These are phyloP conservation scores for Vitellaria paradoxa DNA, from an alignment of 179 eudicot species.

Conservation along the genomic window DNA sequence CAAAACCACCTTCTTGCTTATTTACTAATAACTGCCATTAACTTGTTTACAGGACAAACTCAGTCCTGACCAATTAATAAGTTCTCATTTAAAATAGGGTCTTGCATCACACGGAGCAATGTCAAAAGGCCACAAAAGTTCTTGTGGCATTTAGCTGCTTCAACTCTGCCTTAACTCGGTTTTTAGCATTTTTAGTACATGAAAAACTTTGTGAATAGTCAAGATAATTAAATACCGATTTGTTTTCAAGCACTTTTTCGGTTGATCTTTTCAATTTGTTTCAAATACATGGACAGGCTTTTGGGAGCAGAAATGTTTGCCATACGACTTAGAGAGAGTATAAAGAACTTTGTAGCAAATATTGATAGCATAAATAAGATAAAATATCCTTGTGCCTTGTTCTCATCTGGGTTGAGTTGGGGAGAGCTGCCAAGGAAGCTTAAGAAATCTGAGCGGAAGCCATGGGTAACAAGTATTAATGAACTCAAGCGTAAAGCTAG, in stretches of 20 bases:
- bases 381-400: constrained; percentile 6
- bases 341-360: background rate
- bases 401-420: constrained; percentile 21
- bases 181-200: no score
- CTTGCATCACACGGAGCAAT: no score
- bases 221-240: no score
- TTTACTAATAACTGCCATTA: no score
- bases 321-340: constrained; percentile 11
- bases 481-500: constrained; percentile 43
- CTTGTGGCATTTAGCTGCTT: no score
- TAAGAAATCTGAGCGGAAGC: constrained; percentile 34
- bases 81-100: no score
- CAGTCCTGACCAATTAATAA: no score
- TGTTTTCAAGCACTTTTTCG: background rate
- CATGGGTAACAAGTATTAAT: constrained; percentile 41
- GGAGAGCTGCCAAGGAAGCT: constrained; percentile 37
- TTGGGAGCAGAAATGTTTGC: constrained; percentile 21
- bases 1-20: no score
- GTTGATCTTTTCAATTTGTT: background rate
- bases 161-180: no score
- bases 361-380: background rate
- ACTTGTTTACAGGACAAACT: no score
- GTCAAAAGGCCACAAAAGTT: no score
- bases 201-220: no score
- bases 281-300: background rate